Base-by-base conservation (phyloP, 2,329 filamentous ascomycete genomes). In the Metarhizium sp. region DNA sequence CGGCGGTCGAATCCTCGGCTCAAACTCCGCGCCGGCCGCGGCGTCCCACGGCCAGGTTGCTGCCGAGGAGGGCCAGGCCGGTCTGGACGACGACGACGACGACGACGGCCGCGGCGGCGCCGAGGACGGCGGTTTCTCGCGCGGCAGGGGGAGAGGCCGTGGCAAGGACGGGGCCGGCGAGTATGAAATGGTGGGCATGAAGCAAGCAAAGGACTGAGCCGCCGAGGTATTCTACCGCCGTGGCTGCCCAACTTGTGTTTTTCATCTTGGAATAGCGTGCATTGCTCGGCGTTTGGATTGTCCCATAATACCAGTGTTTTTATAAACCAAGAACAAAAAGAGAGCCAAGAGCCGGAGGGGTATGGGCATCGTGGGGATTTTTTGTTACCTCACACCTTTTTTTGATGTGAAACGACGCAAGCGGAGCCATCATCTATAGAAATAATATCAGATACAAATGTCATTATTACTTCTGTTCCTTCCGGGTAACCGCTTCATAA, bases 131-230 rank as follows among this genome's bases (percentile, higher is more conserved):
- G 80, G 77, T 5, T 78, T 78, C 59, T 68, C 72, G 5, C 67
- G 77, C 51, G 80, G 79, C 0, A 68, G 78, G 34, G 75, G 77
- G 0, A 71, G 79, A 43, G 81, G 77, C 0, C 72, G 80, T 55
- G 77, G 78, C 1, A 72, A 77, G 52, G 80, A 82, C 59, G 77
- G 78, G 0, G 76, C 71, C 1, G 81, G 78, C 13, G 81, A 82
- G 59, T 88, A 87, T 68, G 85, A 88, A 68, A 86, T 88, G 82
- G 78, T 80, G 10, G 72, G 74, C 45, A 73, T 83, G 64, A 78
- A 78, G 55, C 57, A 61, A 36, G 45, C 42, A 48, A 13, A 52
- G 38, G 59, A 29, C 42, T 38, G 16, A 18, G n/a, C 20, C 25
- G 25, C 25, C 4, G 25, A 25, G 25, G 25, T 1, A 25, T 30